These are phyloP conservation scores for Chrysoporthe deuterocubensis DNA, from an alignment of 2,329 filamentous ascomycete genomes.

Conservation along the genomic window DNA sequence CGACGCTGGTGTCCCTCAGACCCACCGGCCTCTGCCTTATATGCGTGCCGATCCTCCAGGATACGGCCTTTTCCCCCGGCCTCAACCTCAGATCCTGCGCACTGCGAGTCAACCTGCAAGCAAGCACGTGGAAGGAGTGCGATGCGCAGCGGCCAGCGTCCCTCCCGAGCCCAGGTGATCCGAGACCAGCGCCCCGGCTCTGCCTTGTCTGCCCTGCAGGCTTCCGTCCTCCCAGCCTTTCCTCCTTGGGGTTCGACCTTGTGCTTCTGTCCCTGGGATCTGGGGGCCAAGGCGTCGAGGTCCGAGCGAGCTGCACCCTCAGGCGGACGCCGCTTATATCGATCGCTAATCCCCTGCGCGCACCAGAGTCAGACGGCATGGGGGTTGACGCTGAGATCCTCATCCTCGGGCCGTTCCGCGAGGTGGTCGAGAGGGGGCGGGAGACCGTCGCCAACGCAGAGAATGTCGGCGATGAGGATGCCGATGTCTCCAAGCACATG, in stretches of 20 bases:
- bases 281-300: not conserved
- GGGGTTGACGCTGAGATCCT: conserved; percentile 34
- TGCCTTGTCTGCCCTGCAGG: not conserved
- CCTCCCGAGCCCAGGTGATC: not conserved
- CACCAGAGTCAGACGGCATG: not conserved
- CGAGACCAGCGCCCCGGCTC: not conserved
- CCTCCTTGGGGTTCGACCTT: not conserved
- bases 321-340: not conserved
- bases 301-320: not conserved
- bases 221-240: not conserved
- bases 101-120: not conserved
- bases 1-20: not conserved
- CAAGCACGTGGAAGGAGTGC: not conserved
- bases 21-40: not conserved
- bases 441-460: conserved; percentile 42
- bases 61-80: not conserved
- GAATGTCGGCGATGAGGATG: conserved; percentile 32
- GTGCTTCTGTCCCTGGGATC: not conserved
- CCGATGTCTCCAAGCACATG: conserved; percentile 37
- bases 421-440: conserved; percentile 42
- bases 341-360: not conserved
- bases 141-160: not conserved
- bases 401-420: conserved; percentile 16
- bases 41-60: not conserved
- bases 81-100: not conserved